phyloP scores from a whole-genome alignment of 306 rosid genomes.

The Gleditsia sinensis region DNA sequence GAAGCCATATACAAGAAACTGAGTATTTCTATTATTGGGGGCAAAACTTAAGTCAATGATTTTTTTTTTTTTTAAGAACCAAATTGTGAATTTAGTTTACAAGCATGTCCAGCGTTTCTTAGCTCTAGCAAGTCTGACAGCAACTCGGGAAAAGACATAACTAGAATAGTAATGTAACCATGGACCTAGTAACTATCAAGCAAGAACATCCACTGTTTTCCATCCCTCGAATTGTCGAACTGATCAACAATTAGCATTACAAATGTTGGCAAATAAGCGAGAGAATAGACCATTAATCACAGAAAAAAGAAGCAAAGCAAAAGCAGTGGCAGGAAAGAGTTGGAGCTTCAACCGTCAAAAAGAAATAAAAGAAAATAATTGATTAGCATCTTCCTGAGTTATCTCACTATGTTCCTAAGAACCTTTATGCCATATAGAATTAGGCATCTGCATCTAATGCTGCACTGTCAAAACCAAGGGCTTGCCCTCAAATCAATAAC shows the following conservation, averaged over 20 bases:
- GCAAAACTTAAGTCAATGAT: too few species aligned
- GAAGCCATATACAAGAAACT: too few species aligned
- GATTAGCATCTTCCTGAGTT: not conserved
- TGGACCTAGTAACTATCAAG: not conserved
- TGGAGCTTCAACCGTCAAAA: not conserved
- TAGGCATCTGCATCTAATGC: not conserved
- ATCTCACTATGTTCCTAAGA: not conserved
- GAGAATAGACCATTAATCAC: not conserved
- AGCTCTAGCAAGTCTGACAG: not conserved
- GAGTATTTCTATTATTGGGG: too few species aligned
- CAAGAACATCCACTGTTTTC: not conserved
- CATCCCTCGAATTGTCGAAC: not conserved
- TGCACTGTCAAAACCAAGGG: not conserved
- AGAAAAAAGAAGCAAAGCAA: not conserved
- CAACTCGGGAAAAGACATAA: conserved; percentile 7
- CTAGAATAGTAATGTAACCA: not conserved
- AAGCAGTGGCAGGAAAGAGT: not conserved
- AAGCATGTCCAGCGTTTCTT: too few species aligned
- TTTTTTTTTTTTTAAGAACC: too few species aligned
- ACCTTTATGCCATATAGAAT: not conserved
- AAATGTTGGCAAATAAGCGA: not conserved
- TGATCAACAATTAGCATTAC: not conserved
- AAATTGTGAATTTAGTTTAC: too few species aligned
- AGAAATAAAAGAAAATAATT: not conserved
- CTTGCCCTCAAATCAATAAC: not conserved